Evolutionary conservation across 2,329 filamentous ascomycete genomes (phyloP), one percentile per base, ranked within the genome.

Genomic region (Fusarium fujikuroi): DNA sequence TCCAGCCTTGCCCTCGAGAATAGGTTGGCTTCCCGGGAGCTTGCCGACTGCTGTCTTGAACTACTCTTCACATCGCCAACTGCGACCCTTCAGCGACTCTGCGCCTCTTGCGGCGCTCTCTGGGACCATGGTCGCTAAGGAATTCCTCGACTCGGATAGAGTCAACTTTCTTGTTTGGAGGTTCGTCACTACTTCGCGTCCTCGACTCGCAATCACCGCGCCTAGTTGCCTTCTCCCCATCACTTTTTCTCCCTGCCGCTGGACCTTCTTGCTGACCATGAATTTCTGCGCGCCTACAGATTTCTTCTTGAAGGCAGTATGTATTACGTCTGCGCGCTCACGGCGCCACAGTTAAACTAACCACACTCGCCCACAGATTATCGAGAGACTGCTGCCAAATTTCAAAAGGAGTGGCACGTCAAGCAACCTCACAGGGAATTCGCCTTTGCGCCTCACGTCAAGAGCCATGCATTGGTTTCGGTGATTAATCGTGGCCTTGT

Each of bases 151-250:
- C 86, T 91, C 89, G 75, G 87, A 92, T 82, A 87, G 88, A 85
- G 85, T 92, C 86, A 92, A 92, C 85, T 92, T 89, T 86, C 87
- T 92, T 81, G 87, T 92, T 81, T 92, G 90, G 90, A 91, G 89
- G 90, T 92, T 86, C 83, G 90, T 87, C 78, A 74, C 72, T 76
- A 74, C 75, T 76, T 75, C 71, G 74, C 72, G 74, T 72, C 69
- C 74, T 76, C 75, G 68, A 69, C 70, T 58, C 61, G 72, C 69
- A 60, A 58, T 62, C 34, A 28, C 44, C 68, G 54, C 59, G 47
- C 70, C 70, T 23, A 64, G 58, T 63, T 61, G 19, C 34, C 50
- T 43, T 64, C 58, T 52, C 40, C 53, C 59, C 46, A 54, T 70
- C 60, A 66, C 63, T 30, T 23, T 61, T 60, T 60, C 25, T 54